A percentile compares a stretch with the other conserved stretches of the same genome.
Evolutionary conservation across 2,329 filamentous ascomycete species (phyloP).

Genomic region (Diaporthe sp.): DNA sequence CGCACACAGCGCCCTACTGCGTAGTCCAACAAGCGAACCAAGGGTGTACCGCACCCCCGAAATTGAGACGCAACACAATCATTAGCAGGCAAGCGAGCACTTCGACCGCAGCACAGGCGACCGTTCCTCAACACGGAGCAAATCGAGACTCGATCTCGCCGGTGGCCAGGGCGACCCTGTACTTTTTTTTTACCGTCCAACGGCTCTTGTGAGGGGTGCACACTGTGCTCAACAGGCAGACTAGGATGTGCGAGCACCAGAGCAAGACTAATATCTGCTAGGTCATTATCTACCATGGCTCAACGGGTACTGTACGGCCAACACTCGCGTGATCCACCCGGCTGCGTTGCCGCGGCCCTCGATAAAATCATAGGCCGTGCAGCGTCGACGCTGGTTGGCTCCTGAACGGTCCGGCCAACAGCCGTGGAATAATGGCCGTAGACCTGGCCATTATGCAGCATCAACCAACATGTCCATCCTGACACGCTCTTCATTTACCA

Average conservation of each 20-base stretch:
- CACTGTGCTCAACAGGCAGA: background rate
- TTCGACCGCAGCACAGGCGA: no score
- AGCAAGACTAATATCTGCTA: background rate
- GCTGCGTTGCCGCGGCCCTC: constrained; percentile 14
- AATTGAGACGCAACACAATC: background rate
- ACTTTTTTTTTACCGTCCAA: background rate
- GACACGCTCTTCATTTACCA: constrained; percentile 30
- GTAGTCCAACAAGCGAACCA: background rate
- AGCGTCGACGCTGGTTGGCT: constrained; percentile 4
- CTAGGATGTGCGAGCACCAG: background rate
- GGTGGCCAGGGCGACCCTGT: background rate
- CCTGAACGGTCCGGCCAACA: background rate
- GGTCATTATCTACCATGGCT: background rate
- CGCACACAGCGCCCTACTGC: background rate
- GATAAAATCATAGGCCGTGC: background rate
- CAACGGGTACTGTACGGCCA: background rate
- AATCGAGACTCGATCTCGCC: background rate
- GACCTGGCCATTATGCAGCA: constrained; percentile 3
- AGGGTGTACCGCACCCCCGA: background rate
- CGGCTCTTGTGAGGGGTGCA: background rate
- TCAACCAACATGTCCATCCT: constrained; percentile 34
- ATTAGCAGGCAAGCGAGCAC: background rate
- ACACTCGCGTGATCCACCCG: constrained; percentile 2
- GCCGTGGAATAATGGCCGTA: background rate
- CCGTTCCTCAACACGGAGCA: background rate